These are phyloP conservation scores for Serendipita vermifera DNA, from an alignment of 768 basidiomycete genomes.

Conservation along the genomic window DNA sequence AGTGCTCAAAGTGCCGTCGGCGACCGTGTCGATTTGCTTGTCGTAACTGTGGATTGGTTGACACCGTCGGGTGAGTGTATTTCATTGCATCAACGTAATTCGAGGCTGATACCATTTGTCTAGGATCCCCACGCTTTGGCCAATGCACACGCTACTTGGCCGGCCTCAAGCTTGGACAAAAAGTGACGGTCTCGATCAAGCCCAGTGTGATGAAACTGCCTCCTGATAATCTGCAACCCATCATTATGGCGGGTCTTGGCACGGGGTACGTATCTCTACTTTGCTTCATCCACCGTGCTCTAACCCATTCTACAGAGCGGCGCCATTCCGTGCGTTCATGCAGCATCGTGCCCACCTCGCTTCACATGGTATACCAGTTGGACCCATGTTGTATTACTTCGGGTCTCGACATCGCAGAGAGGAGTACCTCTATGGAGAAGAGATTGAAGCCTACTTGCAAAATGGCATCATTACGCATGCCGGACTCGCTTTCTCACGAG, in stretches of 20 bases:
- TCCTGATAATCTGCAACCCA: slow-evolving; percentile 66
- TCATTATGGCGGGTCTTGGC: slow-evolving; percentile 98
- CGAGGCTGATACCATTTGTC: background rate
- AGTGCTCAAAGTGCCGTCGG: slow-evolving; percentile 92
- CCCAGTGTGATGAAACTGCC: slow-evolving; percentile 99
- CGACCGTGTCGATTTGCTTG: slow-evolving; percentile 82
- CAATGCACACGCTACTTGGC: slow-evolving; percentile 96
- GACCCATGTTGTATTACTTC: slow-evolving; percentile 96
- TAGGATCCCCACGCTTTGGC: slow-evolving; percentile 69
- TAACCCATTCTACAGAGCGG: slow-evolving; percentile 34
- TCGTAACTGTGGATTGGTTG: slow-evolving; percentile 93
- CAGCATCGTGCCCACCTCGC: slow-evolving; percentile 84
- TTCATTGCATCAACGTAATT: background rate
- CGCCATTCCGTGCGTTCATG: slow-evolving; percentile 98
- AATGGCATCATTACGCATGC: slow-evolving; percentile 77
- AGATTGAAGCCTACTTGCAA: slow-evolving; percentile 84
- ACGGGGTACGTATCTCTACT: slow-evolving; percentile 42
- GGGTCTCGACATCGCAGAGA: slow-evolving; percentile 90
- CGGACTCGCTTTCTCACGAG: slow-evolving; percentile 93
- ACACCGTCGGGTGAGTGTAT: slow-evolving; percentile 58
- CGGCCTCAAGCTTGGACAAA: slow-evolving; percentile 67
- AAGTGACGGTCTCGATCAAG: slow-evolving; percentile 95
- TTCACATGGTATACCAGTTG: slow-evolving; percentile 63
- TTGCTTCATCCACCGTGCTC: background rate
- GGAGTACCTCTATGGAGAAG: slow-evolving; percentile 94